phyloP scores from a whole-genome alignment of 2,329 filamentous ascomycete species.

The Didymella lethalis region DNA sequence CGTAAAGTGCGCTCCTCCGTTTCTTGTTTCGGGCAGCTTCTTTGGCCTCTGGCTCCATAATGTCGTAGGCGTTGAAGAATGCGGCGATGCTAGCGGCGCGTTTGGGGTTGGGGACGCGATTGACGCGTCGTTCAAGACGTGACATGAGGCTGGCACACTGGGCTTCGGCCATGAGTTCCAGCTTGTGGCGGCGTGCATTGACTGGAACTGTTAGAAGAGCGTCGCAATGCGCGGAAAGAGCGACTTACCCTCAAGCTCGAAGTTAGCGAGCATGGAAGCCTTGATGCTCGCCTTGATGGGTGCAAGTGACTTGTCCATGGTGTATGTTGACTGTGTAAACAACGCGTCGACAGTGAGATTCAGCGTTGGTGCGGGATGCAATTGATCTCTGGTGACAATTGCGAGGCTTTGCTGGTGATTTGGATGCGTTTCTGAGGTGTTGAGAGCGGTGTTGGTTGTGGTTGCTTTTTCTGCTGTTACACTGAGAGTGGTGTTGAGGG shows the following conservation, averaged over 20 bases:
- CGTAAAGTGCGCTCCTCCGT: neutral
- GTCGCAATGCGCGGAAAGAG: constrained; percentile 22
- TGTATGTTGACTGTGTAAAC: constrained; percentile 27
- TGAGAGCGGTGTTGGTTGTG: constrained; percentile 19
- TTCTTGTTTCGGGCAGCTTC: neutral
- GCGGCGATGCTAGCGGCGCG: neutral
- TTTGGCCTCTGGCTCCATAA: neutral
- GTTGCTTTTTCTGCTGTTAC: constrained; percentile 27
- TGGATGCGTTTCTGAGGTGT: neutral
- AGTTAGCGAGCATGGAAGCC: constrained; percentile 40
- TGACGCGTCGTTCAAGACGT: constrained; percentile 90
- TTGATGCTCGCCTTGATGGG: constrained; percentile 43
- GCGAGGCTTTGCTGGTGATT: no score
- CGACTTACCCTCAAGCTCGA: constrained; percentile 43
- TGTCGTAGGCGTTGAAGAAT: neutral
- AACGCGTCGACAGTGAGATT: constrained; percentile 27
- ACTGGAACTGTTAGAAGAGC: constrained; percentile 62
- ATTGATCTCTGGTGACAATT: neutral
- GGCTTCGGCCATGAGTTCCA: constrained; percentile 86
- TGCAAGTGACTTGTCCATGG: constrained; percentile 37
- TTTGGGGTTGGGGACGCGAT: constrained; percentile 75
- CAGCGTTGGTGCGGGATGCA: neutral
- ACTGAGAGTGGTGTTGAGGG: constrained; percentile 26
- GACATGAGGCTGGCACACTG: constrained; percentile 86
- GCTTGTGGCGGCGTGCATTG: constrained; percentile 83